phyloP scores from a whole-genome alignment of 192 early-diverging fungal species.

The Podila epigama region DNA sequence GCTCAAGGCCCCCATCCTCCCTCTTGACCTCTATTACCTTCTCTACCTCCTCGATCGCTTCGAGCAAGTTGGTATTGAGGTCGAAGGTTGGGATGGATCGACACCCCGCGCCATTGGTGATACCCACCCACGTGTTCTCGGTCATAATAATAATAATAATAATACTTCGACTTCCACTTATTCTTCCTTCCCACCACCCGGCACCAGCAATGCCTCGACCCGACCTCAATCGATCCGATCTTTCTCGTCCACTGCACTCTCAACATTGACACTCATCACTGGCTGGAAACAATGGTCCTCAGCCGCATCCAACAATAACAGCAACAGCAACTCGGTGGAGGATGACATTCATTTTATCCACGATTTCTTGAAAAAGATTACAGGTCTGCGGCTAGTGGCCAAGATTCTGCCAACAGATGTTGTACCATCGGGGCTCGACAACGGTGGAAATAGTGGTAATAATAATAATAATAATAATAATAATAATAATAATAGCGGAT shows the following conservation, averaged over 20 bases:
- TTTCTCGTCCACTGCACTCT: slow-evolving; percentile 49
- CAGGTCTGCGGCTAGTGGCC: slow-evolving; percentile 49
- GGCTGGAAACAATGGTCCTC: slow-evolving; percentile 56
- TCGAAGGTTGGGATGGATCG: slow-evolving; percentile 35
- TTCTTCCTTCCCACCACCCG: slow-evolving; percentile 17
- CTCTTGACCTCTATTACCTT: slow-evolving; percentile 46
- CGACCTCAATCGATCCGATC: slow-evolving; percentile 49
- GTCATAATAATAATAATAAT: slow-evolving; percentile 2
- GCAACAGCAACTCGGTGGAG: slow-evolving; percentile 45
- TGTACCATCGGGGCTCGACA: too few species aligned
- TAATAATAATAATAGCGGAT: too few species aligned
- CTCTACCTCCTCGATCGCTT: slow-evolving; percentile 47
- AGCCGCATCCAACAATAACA: slow-evolving; percentile 20
- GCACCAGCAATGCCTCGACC: not conserved
- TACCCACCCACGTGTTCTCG: slow-evolving; percentile 24
- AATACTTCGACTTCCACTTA: not conserved
- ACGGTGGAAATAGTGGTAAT: too few species aligned
- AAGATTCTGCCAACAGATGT: slow-evolving; percentile 31
- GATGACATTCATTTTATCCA: slow-evolving; percentile 60
- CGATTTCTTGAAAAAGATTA: slow-evolving; percentile 50
- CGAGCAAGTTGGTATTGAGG: slow-evolving; percentile 39
- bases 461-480: too few species aligned
- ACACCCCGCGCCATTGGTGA: slow-evolving; percentile 19
- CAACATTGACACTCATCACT: slow-evolving; percentile 50
- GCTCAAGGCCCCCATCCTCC: slow-evolving; percentile 35